Evolutionary conservation across 2,329 filamentous ascomycete genomes (phyloP).

Genomic region (Botrytis deweyae): DNA sequence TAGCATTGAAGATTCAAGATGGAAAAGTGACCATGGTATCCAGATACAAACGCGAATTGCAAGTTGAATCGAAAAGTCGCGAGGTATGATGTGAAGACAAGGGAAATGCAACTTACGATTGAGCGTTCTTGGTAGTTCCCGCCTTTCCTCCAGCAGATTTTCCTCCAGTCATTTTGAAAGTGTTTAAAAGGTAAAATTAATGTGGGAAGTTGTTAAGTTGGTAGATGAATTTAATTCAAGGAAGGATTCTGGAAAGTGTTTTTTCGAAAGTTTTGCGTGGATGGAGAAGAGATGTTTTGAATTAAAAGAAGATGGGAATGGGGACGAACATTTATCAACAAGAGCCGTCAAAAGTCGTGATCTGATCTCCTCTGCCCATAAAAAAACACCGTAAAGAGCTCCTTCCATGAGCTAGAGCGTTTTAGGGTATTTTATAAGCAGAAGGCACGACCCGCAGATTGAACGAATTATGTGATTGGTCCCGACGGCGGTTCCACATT

Average conservation of each 20-base stretch:
- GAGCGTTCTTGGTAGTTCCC: conserved; percentile 97
- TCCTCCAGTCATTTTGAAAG: conserved; percentile 97
- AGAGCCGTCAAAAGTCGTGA: background rate
- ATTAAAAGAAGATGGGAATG: background rate
- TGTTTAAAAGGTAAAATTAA: conserved; percentile 39
- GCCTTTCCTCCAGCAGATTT: conserved; percentile 98
- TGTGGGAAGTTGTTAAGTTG: conserved; percentile 23
- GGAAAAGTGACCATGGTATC: background rate
- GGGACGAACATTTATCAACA: conserved; percentile 3
- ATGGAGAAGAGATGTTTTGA: background rate
- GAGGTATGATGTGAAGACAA: conserved; percentile 18
- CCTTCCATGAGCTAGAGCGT: background rate
- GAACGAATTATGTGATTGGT: background rate
- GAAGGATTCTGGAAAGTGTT: background rate
- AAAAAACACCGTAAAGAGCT: background rate
- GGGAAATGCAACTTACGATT: conserved; percentile 74
- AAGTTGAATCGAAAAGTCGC: conserved; percentile 29
- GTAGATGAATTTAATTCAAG: background rate
- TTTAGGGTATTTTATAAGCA: conserved; percentile 1
- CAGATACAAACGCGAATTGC: conserved; percentile 33
- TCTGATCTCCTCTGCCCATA: background rate
- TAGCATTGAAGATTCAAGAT: conserved; percentile 43
- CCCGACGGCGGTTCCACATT: background rate
- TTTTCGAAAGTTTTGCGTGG: conserved; percentile 7
- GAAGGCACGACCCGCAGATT: background rate